Base-by-base conservation (phyloP, 2,329 filamentous ascomycete genomes). In the Fusarium nisikadoi region DNA sequence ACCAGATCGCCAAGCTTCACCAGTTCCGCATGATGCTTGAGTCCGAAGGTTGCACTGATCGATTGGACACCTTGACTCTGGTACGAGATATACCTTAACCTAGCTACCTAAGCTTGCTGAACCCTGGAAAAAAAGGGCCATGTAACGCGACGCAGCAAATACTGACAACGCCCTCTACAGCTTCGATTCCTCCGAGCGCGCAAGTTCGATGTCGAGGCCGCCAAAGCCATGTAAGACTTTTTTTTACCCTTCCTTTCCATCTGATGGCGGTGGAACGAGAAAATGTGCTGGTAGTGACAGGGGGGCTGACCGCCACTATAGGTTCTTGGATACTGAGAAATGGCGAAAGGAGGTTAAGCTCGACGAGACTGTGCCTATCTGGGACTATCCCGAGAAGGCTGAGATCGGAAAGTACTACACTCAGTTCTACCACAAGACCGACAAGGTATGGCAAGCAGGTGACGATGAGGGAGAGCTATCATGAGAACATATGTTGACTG, bases 351-450 rank as follows among this genome's bases (percentile, higher is more conserved):
- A 95, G 63, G 96, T 93, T 75, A 90, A 93, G 71, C 93, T 97
- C 36, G 94, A 98, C 83, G 88, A 95, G 72, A 88, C 94, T 41
- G 90, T 95, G 60, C 90, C 89, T 71, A 92, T 85, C 76, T 97
- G 97, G 87, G 91, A 96, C 67, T 98, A 97, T 86, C 87, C 88
- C 72, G 95, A 98, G 88, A 96, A 95, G 83, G 79, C 89, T 61
- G 82, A 95, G 80, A 89, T 99, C 65, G 93, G 93, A 83, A 86
- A 95, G 84, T 97, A 93, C 87, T 99, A 99, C 85, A 94, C 94
- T 52, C 96, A 99, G 85, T 99, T 96, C 87, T 99, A 99, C 86
- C 96, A 99, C 89, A 98, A 98, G 87, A 95, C 91, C 17, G 94
- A 96, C 84, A 94, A 94, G 85, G 90, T 92, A 81, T 62, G 78